Evolutionary conservation across 2,329 filamentous ascomycete species (phyloP).

Genomic region (Ramularia endophylla): DNA sequence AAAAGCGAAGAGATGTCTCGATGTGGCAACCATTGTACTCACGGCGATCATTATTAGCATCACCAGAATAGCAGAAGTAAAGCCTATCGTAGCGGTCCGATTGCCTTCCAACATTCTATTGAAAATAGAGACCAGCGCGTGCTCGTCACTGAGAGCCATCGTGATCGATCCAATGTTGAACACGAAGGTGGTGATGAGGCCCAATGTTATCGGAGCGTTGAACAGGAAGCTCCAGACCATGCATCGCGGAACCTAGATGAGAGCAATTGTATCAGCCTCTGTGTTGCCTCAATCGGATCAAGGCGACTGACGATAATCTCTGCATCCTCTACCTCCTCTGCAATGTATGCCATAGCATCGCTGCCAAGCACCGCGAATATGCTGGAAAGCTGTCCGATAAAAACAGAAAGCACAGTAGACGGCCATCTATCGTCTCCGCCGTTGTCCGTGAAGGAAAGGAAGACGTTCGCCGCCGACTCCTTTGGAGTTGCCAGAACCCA

Average conservation of each 20-base stretch:
- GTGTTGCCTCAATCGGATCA: too few relatives aligned
- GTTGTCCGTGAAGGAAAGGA: conserved; percentile 33
- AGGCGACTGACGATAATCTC: conserved; percentile 24
- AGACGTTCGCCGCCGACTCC: conserved; percentile 18
- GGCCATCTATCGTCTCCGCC: conserved; percentile 32
- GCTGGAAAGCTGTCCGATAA: conserved; percentile 37
- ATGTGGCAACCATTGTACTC: conserved; percentile 35
- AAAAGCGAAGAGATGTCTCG: conserved; percentile 35
- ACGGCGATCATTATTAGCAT: conserved; percentile 36
- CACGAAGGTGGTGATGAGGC: conserved; percentile 29
- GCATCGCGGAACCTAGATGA: conserved; percentile 34
- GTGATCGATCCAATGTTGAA: conserved; percentile 33
- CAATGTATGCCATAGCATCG: conserved; percentile 39
- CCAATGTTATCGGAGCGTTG: conserved; percentile 26
- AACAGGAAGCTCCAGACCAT: conserved; percentile 38
- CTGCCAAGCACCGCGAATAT: conserved; percentile 25
- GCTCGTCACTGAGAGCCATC: conserved; percentile 19
- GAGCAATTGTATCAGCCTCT: too few relatives aligned
- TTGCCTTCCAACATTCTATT: conserved; percentile 9
- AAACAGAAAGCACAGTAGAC: conserved; percentile 30
- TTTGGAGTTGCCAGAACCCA: conserved; percentile 22
- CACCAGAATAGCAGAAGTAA: too few relatives aligned
- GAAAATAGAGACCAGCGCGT: conserved; percentile 32
- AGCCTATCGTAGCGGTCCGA: neutral
- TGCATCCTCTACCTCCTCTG: conserved; percentile 40